phyloP scores from a whole-genome alignment of 768 basidiomycete species.

The Suillus weaverae region DNA sequence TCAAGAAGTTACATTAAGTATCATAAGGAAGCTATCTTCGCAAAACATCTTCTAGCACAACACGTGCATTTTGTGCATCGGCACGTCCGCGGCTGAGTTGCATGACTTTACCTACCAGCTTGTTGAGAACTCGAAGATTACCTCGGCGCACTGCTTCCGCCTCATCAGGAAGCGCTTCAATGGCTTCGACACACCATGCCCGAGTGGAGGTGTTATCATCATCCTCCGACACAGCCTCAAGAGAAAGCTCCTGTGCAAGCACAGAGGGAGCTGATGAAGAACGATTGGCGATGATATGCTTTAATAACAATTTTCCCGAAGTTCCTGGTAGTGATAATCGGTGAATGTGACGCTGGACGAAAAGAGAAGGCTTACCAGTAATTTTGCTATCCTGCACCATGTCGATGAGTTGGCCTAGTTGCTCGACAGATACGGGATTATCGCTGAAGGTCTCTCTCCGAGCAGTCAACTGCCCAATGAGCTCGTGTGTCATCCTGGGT shows the following conservation, averaged over 20 bases:
- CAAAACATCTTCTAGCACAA: conserved; percentile 50
- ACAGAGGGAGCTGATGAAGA: conserved; percentile 37
- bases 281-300: conserved; percentile 57
- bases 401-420: conserved; percentile 78
- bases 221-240: conserved; percentile 41
- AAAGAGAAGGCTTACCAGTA: conserved; percentile 53
- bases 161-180: conserved; percentile 66
- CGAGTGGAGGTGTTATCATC: conserved; percentile 43
- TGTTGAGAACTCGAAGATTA: conserved; percentile 67
- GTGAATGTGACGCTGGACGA: neutral
- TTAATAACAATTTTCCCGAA: conserved; percentile 76
- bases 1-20: neutral
- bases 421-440: conserved; percentile 57
- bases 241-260: conserved; percentile 51
- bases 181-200: conserved; percentile 60
- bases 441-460: conserved; percentile 55
- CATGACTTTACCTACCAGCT: conserved; percentile 86
- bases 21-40: neutral
- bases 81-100: conserved; percentile 74
- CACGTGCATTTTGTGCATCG: conserved; percentile 62
- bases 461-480: conserved; percentile 74
- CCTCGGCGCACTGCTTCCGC: conserved; percentile 65
- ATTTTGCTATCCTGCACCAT: conserved; percentile 64
- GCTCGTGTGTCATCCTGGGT: conserved; percentile 83
- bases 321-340: conserved; percentile 49